Evolutionary conservation across 306 rosid genomes (phyloP).

Genomic region (Amphicarpaea edgeworthii): DNA sequence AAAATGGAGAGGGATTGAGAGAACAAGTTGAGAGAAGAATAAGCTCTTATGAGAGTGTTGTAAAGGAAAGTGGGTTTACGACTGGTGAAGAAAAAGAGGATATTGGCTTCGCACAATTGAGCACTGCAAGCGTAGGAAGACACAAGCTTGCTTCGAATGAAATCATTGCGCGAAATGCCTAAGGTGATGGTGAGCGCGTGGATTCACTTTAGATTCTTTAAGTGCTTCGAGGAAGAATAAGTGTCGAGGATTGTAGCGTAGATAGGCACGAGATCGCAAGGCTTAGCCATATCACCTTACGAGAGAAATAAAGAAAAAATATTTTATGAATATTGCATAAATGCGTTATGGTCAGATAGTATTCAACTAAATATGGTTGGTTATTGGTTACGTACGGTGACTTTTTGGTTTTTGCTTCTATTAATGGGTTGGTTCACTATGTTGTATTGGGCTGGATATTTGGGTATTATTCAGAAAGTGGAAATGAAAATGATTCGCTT

Average conservation of each 20-base stretch:
- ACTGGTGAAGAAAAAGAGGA: constrained; percentile 63
- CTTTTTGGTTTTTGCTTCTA: neutral
- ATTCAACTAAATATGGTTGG: constrained; percentile 20
- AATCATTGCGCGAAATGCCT: constrained; percentile 56
- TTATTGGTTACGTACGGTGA: neutral
- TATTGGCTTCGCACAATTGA: constrained; percentile 59
- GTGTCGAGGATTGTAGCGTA: constrained; percentile 57
- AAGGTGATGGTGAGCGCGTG: constrained; percentile 57
- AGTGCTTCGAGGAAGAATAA: constrained; percentile 51
- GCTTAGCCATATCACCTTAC: constrained; percentile 31
- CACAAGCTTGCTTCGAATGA: constrained; percentile 68
- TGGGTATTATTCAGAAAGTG: neutral
- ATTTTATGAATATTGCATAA: neutral
- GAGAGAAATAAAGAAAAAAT: too few relatives aligned
- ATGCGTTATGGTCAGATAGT: neutral
- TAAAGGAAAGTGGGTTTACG: constrained; percentile 72
- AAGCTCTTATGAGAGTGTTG: constrained; percentile 70
- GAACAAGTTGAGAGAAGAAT: constrained; percentile 59
- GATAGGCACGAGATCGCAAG: constrained; percentile 43
- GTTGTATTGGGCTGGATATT: neutral
- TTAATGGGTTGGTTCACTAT: neutral
- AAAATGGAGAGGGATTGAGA: constrained; percentile 62
- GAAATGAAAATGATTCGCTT: constrained; percentile 15
- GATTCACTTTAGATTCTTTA: constrained; percentile 53
- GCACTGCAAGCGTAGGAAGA: constrained; percentile 66